These are phyloP conservation scores for Boletus barrowsii DNA, from an alignment of 768 basidiomycete genomes.

Conservation along the genomic window DNA sequence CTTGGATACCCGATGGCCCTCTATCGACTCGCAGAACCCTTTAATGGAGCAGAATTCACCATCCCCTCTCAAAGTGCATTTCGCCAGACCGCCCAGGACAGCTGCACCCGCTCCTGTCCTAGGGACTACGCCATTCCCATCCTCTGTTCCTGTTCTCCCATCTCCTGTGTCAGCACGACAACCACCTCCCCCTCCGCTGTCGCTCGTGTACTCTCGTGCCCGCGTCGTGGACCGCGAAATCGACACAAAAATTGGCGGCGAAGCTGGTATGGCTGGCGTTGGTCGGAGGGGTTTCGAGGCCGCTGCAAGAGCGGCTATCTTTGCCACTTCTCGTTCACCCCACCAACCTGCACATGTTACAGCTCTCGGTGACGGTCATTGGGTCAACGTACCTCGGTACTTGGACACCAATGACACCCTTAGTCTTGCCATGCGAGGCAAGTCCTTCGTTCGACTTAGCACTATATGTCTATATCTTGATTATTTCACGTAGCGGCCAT, in stretches of 20 bases:
- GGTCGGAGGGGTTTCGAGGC: conserved; percentile 81
- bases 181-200: conserved; percentile 15
- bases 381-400: conserved; percentile 40
- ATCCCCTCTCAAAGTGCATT: background rate
- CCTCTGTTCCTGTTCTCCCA: conserved; percentile 2
- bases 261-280: conserved; percentile 88
- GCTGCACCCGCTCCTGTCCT: conserved; percentile 9
- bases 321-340: conserved; percentile 27
- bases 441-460: conserved; percentile 8
- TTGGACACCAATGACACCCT: conserved; percentile 44
- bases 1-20: conserved; percentile 14
- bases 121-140: conserved; percentile 16
- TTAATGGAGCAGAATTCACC: background rate
- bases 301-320: conserved; percentile 63
- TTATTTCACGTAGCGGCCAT: conserved; percentile 21
- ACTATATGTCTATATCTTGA: conserved; percentile 4
- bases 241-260: conserved; percentile 72
- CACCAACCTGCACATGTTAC: conserved; percentile 1
- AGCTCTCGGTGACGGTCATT: conserved; percentile 12
- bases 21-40: conserved; percentile 10
- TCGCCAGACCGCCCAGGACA: conserved; percentile 8
- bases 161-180: conserved; percentile 16
- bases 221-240: conserved; percentile 35
- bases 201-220: conserved; percentile 5
- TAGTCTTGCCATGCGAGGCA: conserved; percentile 30